Percentiles rank a stretch among this genome's conserved stretches.
phyloP scores from a whole-genome alignment of 176 grass and related monocot species.

The barley (Hordeum vulgare) region MorexV3_pseudomolecules_assembly NC_058524.1:568935932-568936431 shows the following conservation, averaged over 20 bases:
- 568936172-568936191: slow-evolving; percentile 61
- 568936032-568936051: not conserved
- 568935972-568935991: slow-evolving; percentile 2
- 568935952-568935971: not conserved
- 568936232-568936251: slow-evolving; percentile 52
- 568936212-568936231: slow-evolving; percentile 43
- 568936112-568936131: slow-evolving; percentile 57
- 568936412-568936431: slow-evolving; percentile 67
- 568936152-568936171: slow-evolving; percentile 57
- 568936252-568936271: slow-evolving; percentile 51
- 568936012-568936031: not conserved
- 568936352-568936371: slow-evolving; percentile 49
- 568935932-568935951: not conserved
- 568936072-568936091: slow-evolving; percentile 57
- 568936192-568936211: slow-evolving; percentile 59
- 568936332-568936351: slow-evolving; percentile 43
- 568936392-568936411: slow-evolving; percentile 51
- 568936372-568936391: slow-evolving; percentile 52
- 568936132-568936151: slow-evolving; percentile 56
- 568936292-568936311: slow-evolving; percentile 49
- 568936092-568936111: slow-evolving; percentile 51
- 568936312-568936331: slow-evolving; percentile 34
- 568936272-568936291: slow-evolving; percentile 63
- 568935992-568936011: not conserved
- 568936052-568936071: slow-evolving; percentile 74